phyloP scores from a whole-genome alignment of 2,329 filamentous ascomycete species.

The Fusarium sp. region DNA sequence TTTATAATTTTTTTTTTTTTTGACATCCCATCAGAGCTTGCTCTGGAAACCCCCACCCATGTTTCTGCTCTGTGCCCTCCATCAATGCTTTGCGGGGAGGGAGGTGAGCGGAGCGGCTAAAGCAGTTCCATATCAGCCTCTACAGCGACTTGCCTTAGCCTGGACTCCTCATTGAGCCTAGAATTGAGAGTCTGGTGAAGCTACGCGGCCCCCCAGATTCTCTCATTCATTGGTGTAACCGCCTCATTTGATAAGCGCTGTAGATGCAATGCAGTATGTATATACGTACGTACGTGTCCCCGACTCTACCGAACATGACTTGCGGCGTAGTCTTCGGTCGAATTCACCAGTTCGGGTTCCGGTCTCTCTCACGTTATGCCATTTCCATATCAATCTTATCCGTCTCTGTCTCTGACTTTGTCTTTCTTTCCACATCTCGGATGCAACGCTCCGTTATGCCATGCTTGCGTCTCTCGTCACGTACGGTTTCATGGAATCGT shows the following conservation, averaged over 20 bases:
- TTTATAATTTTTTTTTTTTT: not conserved
- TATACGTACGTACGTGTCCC: not conserved
- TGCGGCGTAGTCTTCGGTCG: conserved; percentile 5
- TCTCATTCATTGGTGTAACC: conserved; percentile 1
- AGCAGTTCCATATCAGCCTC: conserved; percentile 19
- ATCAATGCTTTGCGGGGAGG: not conserved
- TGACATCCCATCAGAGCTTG: not conserved
- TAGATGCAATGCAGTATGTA: not conserved
- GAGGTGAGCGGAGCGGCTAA: conserved; percentile 14
- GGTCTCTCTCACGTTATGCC: conserved; percentile 13
- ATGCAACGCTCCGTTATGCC: conserved; percentile 20
- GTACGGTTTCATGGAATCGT: not conserved
- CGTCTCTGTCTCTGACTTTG: not conserved
- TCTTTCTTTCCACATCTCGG: not conserved
- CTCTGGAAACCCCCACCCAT: conserved; percentile 6
- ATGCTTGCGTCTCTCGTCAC: conserved; percentile 12
- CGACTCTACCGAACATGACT: not conserved
- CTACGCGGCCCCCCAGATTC: not conserved
- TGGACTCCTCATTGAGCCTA: not conserved
- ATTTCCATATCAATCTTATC: conserved; percentile 8
- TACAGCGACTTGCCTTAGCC: not conserved
- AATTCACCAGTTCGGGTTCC: conserved; percentile 7
- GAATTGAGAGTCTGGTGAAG: not conserved
- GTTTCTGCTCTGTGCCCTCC: not conserved
- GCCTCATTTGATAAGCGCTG: not conserved